These are phyloP conservation scores for Hypoxylon subgilvum DNA, from an alignment of 495 filamentous ascomycete genomes.

Conservation along the genomic window DNA sequence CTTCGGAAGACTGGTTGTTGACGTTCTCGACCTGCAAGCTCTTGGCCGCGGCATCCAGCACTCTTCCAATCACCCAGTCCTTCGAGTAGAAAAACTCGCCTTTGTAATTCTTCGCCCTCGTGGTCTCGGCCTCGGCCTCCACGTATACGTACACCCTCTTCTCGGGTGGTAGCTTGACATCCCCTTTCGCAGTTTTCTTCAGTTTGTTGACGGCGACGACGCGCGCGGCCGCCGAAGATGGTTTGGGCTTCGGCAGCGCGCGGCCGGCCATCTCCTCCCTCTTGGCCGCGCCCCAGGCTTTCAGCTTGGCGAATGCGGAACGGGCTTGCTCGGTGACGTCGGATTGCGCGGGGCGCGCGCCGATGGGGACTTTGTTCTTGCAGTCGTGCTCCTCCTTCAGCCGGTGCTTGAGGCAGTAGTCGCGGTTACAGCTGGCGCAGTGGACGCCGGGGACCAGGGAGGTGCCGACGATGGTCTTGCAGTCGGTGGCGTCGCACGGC, in stretches of 20 bases:
- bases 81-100: constrained; percentile 83
- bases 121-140: constrained; percentile 81
- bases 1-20: constrained; percentile 80
- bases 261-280: constrained; percentile 52
- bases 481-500: constrained; percentile 71
- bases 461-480: constrained; percentile 88
- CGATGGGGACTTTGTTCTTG: constrained; percentile 66
- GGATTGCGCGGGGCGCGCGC: constrained; percentile 59
- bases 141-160: constrained; percentile 85
- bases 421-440: constrained; percentile 77
- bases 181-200: constrained; percentile 88
- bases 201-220: constrained; percentile 71
- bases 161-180: constrained; percentile 75
- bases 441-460: constrained; percentile 76
- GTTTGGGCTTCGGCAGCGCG: constrained; percentile 64
- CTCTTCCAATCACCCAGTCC: constrained; percentile 85
- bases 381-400: constrained; percentile 89
- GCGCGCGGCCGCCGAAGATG: constrained; percentile 63
- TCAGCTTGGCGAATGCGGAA: constrained; percentile 70
- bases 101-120: constrained; percentile 73
- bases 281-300: constrained; percentile 59
- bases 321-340: constrained; percentile 58
- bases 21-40: constrained; percentile 82
- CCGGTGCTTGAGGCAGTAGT: constrained; percentile 93
- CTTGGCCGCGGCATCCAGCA: constrained; percentile 86